Conservation (phyloP, 2,329 filamentous ascomycete genomes). For the Nothophaeocryptopus gaeumannii region DNA sequence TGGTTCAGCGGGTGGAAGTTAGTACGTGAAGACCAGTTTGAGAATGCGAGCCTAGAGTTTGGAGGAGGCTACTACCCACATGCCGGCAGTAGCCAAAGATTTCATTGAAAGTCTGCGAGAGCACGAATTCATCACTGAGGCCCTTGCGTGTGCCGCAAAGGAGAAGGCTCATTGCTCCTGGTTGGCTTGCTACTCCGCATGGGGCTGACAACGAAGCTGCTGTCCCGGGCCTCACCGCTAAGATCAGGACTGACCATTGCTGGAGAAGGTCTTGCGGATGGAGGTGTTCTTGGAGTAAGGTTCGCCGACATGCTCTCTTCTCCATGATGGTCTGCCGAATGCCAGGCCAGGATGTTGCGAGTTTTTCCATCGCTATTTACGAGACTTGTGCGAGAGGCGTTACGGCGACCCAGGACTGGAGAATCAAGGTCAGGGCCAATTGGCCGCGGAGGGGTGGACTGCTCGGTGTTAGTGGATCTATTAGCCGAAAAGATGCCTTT, state of each 20-base stretch:
- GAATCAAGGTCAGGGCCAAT: constrained; percentile 3
- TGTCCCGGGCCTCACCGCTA: constrained; percentile 3
- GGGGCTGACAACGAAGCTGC: constrained; percentile 17
- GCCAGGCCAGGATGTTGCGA: constrained; percentile 4
- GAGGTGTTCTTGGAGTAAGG: constrained; percentile 21
- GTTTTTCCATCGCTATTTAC: not conserved
- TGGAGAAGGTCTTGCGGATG: constrained; percentile 10
- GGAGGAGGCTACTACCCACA: constrained; percentile 48
- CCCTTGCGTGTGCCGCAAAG: too few species aligned
- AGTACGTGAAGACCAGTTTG: constrained; percentile 41
- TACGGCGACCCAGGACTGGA: constrained; percentile 4
- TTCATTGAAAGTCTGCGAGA: constrained; percentile 29
- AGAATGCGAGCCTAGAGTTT: constrained; percentile 48
- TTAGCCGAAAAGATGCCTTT: not conserved
- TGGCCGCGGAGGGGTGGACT: constrained; percentile 8
- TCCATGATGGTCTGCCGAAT: constrained; percentile 3
- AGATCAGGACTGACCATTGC: constrained; percentile 4
- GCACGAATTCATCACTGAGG: not conserved
- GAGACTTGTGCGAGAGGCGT: not conserved
- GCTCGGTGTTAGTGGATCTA: not conserved
- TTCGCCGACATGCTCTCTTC: constrained; percentile 19
- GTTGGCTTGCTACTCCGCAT: constrained; percentile 1
- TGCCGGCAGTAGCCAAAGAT: constrained; percentile 38
- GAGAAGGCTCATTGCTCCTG: not conserved
- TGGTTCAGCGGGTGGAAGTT: constrained; percentile 43